Conservation (phyloP, 768 basidiomycete species). For the Boletus pseudo-olivaceus region DNA sequence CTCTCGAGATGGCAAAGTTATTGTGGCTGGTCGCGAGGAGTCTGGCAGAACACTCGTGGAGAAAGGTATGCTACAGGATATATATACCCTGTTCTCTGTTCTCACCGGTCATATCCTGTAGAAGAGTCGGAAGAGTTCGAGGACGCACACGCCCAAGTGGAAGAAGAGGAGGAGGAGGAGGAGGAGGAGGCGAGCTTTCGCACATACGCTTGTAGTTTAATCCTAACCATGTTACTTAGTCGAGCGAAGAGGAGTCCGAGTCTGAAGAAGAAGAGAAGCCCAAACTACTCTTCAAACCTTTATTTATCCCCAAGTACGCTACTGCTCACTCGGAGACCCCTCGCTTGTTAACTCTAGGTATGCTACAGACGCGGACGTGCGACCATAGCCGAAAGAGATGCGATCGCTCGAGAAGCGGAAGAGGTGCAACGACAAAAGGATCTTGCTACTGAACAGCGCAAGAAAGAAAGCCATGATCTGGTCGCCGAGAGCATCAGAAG, state of each 20-base stretch:
- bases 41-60: constrained; percentile 70
- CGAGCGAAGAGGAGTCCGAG: constrained; percentile 82
- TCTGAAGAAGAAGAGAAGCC: constrained; percentile 74
- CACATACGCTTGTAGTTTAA: constrained; percentile 2
- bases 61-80: constrained; percentile 36
- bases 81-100: constrained; percentile 6
- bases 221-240: constrained; percentile 41
- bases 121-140: constrained; percentile 39
- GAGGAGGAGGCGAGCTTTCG: constrained; percentile 38
- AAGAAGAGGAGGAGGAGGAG: constrained; percentile 32
- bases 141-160: constrained; percentile 41
- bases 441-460: constrained; percentile 74
- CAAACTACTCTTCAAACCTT: constrained; percentile 81
- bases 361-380: constrained; percentile 62
- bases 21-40: constrained; percentile 74
- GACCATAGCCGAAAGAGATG: constrained; percentile 69
- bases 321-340: not conserved
- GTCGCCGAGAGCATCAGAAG: constrained; percentile 92
- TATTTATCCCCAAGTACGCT: constrained; percentile 90
- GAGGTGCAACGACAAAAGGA: constrained; percentile 68
- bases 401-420: constrained; percentile 68
- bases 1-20: constrained; percentile 75
- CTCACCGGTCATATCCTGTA: constrained; percentile 5
- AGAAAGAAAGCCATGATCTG: constrained; percentile 85
- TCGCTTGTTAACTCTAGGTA: constrained; percentile 1